Percentiles rank a stretch among this genome's conserved stretches.
These are phyloP conservation scores for Sanghuangporus weigelae DNA, from an alignment of 1,284 basidiomycete species.

Conservation along the genomic window DNA sequence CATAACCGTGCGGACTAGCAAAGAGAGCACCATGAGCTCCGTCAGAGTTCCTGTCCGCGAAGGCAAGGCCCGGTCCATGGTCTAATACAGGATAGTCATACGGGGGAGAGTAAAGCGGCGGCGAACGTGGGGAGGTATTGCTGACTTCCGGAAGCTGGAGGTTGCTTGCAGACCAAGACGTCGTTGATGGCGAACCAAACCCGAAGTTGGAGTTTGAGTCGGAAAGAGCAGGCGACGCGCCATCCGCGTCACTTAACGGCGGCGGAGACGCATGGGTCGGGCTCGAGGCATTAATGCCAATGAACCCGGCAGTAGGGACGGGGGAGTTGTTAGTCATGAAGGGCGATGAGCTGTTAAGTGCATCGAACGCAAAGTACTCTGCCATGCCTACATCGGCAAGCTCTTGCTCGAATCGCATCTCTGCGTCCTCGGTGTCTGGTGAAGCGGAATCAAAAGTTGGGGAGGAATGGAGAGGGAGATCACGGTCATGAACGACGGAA, in stretches of 20 bases:
- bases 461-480: constrained; percentile 38
- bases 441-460: constrained; percentile 6
- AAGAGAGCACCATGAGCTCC: neutral
- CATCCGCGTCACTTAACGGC: constrained; percentile 5
- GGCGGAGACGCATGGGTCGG: constrained; percentile 4
- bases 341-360: neutral
- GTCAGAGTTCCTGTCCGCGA: neutral
- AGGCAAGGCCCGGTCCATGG: neutral
- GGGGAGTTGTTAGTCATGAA: neutral
- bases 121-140: constrained; percentile 1
- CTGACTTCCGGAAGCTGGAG: neutral
- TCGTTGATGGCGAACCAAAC: neutral
- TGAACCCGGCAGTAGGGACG: neutral
- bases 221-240: constrained; percentile 3
- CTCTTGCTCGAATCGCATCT: constrained; percentile 3
- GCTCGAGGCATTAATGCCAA: neutral
- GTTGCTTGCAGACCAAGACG: constrained; percentile 4
- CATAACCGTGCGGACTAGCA: neutral
- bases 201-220: constrained; percentile 7
- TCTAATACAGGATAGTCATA: neutral
- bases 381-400: constrained; percentile 8
- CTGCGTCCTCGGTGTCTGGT: neutral
- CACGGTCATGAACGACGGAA: neutral
- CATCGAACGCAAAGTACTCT: constrained; percentile 4
- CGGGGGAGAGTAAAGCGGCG: neutral